These are phyloP conservation scores for Daldinia bambusicola DNA, from an alignment of 495 filamentous ascomycete genomes.

Conservation along the genomic window DNA sequence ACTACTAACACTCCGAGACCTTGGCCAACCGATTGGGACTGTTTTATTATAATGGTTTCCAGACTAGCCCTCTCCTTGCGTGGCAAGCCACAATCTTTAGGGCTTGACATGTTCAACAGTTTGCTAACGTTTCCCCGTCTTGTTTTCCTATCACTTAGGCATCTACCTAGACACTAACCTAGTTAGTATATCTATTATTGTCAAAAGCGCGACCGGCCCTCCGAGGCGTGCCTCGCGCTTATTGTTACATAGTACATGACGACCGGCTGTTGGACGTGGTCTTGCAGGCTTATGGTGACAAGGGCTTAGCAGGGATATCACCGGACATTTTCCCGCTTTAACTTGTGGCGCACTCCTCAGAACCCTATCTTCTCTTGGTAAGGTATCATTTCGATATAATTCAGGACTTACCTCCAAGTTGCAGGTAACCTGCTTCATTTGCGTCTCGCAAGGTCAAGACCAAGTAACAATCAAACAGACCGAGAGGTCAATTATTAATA, in stretches of 20 bases:
- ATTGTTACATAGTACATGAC: conserved; percentile 35
- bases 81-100: conserved; percentile 10
- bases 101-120: conserved; percentile 8
- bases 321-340: conserved; percentile 44
- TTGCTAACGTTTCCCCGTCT: conserved; percentile 20
- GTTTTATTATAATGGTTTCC: conserved; percentile 5
- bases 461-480: conserved; percentile 8
- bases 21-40: conserved; percentile 28
- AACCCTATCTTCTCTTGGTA: conserved; percentile 17
- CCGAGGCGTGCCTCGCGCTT: conserved; percentile 36
- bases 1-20: conserved; percentile 24
- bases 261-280: conserved; percentile 36
- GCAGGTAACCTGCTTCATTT: conserved; percentile 18
- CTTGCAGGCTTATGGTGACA: conserved; percentile 31
- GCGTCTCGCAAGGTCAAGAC: conserved; percentile 18
- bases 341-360: conserved; percentile 30
- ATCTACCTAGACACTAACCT: not conserved
- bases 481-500: not conserved
- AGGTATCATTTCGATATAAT: conserved; percentile 27
- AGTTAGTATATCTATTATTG: conserved; percentile 6
- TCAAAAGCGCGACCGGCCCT: conserved; percentile 23
- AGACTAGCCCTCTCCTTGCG: conserved; percentile 23
- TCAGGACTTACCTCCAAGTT: conserved; percentile 26
- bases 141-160: not conserved
- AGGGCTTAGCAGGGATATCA: conserved; percentile 22